A percentile compares a stretch with the other conserved stretches of the same genome.
Conservation (phyloP, 208 protist species). For the Leishmania turanica region DNA sequence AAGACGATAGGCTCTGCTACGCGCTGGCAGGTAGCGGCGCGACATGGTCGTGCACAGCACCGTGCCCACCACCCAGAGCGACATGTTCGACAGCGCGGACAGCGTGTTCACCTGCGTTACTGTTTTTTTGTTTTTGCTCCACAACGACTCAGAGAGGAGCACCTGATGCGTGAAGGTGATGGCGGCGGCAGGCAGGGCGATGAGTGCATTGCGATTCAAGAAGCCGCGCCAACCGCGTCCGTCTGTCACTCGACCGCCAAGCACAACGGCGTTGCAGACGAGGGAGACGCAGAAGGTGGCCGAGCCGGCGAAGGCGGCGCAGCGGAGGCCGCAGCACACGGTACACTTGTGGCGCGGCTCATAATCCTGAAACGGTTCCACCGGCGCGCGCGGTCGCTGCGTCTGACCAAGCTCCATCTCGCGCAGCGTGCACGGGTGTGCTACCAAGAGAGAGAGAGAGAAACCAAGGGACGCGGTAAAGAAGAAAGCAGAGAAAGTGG, state of each 20-base stretch:
- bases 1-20: slow-evolving; percentile 72
- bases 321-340: slow-evolving; percentile 71
- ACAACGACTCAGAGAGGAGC: slow-evolving; percentile 82
- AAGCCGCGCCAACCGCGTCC: slow-evolving; percentile 56
- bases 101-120: slow-evolving; percentile 68
- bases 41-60: slow-evolving; percentile 53
- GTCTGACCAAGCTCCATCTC: slow-evolving; percentile 74
- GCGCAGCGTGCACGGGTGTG: not conserved
- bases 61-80: slow-evolving; percentile 49
- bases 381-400: slow-evolving; percentile 44
- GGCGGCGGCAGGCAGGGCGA: slow-evolving; percentile 64
- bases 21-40: slow-evolving; percentile 37
- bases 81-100: slow-evolving; percentile 65
- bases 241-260: slow-evolving; percentile 53
- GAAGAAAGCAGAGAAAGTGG: not conserved
- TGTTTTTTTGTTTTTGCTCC: slow-evolving; percentile 85
- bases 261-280: slow-evolving; percentile 58
- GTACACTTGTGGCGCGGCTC: slow-evolving; percentile 72
- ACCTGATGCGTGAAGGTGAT: slow-evolving; percentile 86
- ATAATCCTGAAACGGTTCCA: slow-evolving; percentile 56
- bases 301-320: slow-evolving; percentile 40
- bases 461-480: not conserved
- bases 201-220: slow-evolving; percentile 60
- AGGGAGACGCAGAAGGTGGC: slow-evolving; percentile 54
- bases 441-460: not conserved